Conservation (phyloP, 345 rosid genomes). For the Aurinia saxatilis region DNA sequence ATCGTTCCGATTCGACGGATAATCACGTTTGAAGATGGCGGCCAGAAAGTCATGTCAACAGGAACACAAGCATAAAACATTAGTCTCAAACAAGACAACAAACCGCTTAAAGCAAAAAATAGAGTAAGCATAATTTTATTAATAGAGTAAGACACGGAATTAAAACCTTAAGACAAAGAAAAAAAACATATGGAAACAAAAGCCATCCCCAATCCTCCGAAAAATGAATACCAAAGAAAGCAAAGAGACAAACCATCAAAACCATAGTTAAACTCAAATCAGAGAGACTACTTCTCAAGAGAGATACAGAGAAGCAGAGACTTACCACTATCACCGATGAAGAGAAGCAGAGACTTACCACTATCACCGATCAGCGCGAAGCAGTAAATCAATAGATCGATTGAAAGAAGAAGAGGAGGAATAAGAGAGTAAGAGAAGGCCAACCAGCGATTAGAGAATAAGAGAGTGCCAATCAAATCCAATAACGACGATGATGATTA, state of each 20-base stretch:
- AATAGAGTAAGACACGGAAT: neutral
- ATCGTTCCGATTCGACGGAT: too few species aligned
- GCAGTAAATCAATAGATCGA: too few species aligned
- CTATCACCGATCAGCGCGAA: too few species aligned
- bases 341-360: too few species aligned
- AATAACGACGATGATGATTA: too few species aligned
- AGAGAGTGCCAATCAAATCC: too few species aligned
- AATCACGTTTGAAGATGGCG: too few species aligned
- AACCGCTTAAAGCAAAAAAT: neutral
- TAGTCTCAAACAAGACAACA: neutral
- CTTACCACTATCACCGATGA: too few species aligned
- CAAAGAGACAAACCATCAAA: constrained; percentile 7
- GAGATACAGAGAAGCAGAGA: too few species aligned
- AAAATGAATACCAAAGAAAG: constrained; percentile 3
- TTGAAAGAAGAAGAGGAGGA: too few species aligned
- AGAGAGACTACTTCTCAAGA: neutral
- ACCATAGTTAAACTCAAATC: neutral
- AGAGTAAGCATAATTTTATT: constrained; percentile 3
- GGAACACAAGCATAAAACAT: neutral
- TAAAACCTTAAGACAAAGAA: constrained; percentile 8
- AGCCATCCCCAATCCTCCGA: neutral
- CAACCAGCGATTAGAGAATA: too few species aligned
- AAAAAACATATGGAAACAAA: neutral
- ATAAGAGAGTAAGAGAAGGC: too few species aligned
- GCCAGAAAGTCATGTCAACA: neutral